Conservation (phyloP, 1,284 basidiomycete genomes). For the Cryptococcus neoformans region DNA sequence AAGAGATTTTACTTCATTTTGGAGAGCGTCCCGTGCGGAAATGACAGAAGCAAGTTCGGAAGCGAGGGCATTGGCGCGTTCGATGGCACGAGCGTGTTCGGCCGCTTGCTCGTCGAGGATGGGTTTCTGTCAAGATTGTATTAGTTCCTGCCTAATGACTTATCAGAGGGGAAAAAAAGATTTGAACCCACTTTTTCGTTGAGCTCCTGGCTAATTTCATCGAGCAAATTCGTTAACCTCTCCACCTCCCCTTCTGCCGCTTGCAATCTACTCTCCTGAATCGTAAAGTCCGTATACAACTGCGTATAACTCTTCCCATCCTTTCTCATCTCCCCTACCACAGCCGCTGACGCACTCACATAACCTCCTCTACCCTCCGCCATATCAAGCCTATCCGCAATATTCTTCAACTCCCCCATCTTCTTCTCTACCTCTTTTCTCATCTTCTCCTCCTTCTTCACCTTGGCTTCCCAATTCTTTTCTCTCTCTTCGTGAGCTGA, state of each 20-base stretch:
- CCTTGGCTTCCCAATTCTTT: conserved; percentile 45
- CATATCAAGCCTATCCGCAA: conserved; percentile 44
- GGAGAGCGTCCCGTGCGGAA: conserved; percentile 58
- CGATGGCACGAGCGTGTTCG: conserved; percentile 75
- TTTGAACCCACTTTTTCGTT: conserved; percentile 70
- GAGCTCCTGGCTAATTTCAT: conserved; percentile 61
- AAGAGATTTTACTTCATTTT: conserved; percentile 48
- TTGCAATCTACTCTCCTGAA: conserved; percentile 75
- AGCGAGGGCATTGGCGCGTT: conserved; percentile 74
- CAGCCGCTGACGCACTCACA: conserved; percentile 76
- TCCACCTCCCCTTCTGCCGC: conserved; percentile 74
- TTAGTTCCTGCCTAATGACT: no score
- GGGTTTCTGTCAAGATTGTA: conserved; percentile 64
- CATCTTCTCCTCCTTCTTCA: conserved; percentile 47
- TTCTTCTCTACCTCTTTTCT: conserved; percentile 49
- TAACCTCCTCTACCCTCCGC: conserved; percentile 34
- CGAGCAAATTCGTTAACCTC: conserved; percentile 67
- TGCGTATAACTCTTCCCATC: conserved; percentile 59
- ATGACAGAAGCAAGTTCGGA: conserved; percentile 67
- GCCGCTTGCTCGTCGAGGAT: conserved; percentile 77
- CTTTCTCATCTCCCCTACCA: conserved; percentile 65
- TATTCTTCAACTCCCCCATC: conserved; percentile 46
- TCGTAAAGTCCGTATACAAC: conserved; percentile 77
- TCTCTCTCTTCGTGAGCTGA: conserved; percentile 47
- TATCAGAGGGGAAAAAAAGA: neutral